phyloP scores from a whole-genome alignment of 768 basidiomycete genomes.

The Psilocybe cyanescens region DNA sequence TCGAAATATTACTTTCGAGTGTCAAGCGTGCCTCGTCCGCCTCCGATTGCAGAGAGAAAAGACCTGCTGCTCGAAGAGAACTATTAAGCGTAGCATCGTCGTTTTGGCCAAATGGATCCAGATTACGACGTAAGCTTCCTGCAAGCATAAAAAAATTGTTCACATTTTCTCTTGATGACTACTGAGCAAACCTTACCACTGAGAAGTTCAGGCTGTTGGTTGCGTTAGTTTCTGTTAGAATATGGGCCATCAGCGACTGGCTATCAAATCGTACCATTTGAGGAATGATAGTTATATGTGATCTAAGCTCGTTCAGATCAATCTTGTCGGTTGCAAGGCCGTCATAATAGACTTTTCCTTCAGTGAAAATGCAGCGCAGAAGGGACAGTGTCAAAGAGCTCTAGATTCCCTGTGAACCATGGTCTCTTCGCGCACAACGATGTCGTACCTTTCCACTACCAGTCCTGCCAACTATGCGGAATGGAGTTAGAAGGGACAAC shows the following conservation, averaged over 20 bases:
- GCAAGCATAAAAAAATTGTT: not conserved
- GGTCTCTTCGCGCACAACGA: not conserved
- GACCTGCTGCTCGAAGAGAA: slow-evolving; percentile 41
- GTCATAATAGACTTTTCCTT: slow-evolving; percentile 58
- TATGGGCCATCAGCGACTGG: not conserved
- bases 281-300: slow-evolving; percentile 61
- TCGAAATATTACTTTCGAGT: slow-evolving; percentile 29
- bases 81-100: slow-evolving; percentile 48
- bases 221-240: slow-evolving; percentile 10
- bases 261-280: slow-evolving; percentile 39
- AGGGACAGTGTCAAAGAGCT: slow-evolving; percentile 50
- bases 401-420: slow-evolving; percentile 35
- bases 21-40: not conserved
- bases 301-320: slow-evolving; percentile 58
- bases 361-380: slow-evolving; percentile 56
- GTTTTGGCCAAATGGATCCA: slow-evolving; percentile 67
- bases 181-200: slow-evolving; percentile 34
- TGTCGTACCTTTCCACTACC: slow-evolving; percentile 31
- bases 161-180: not conserved
- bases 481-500: slow-evolving; percentile 10
- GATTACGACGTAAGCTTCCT: slow-evolving; percentile 58
- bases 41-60: slow-evolving; percentile 28
- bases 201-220: slow-evolving; percentile 46
- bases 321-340: slow-evolving; percentile 49
- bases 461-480: slow-evolving; percentile 28